Evolutionary conservation across 495 filamentous ascomycete species (phyloP), one percentile per base, ranked within the genome.

Genomic region (Penicillium riverlandense): DNA sequence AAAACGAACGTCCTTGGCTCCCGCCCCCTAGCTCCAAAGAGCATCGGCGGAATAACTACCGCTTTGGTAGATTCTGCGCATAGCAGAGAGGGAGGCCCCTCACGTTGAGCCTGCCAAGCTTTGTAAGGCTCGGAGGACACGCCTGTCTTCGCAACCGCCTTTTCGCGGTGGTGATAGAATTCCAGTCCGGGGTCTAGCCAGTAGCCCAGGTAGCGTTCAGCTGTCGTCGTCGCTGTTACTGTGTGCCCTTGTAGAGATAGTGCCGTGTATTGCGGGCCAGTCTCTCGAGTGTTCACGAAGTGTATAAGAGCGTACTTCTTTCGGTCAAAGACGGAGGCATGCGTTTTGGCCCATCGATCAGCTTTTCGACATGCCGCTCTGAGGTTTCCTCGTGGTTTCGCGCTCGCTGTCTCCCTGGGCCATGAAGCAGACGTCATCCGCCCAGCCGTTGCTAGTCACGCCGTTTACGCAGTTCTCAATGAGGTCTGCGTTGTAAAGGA

Each of bases 111-210:
- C 44, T 16, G 44, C 16, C 4, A 59, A 40, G 0, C 38, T 41
- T 9, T 46, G 46, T 8, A 55, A 38, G 0, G 52, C 55, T 42
- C 47, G 30, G 0, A 58, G 14, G 35, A 47, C 6, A 27, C 13
- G 7, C 41, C 45, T 0, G 43, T 49, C 15, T 53, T 58, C 0
- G 47, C 43, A 0, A 58, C 9, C 0, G 43, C 29, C 10, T 55
- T 46, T 2, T 40, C 22, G 2, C 42, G 30, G 38, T 57, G 42
- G 1, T 2, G 31, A 0, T 41, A 11, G 14, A 59, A 59, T 0
- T 35, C 43, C 2, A 62, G 49, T 5, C 35, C 22, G 12, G 38
- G 38, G 27, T 58, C 55, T 0, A 56, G 47, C 47, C 45, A 56
- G 33, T 55, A 10, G 9, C 45, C 42, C 1, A 53, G 46, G 16